Evolutionary conservation across 1,284 basidiomycete species (phyloP), one percentile per base, ranked within the genome.

Genomic region (Volvariella surrecta): DNA sequence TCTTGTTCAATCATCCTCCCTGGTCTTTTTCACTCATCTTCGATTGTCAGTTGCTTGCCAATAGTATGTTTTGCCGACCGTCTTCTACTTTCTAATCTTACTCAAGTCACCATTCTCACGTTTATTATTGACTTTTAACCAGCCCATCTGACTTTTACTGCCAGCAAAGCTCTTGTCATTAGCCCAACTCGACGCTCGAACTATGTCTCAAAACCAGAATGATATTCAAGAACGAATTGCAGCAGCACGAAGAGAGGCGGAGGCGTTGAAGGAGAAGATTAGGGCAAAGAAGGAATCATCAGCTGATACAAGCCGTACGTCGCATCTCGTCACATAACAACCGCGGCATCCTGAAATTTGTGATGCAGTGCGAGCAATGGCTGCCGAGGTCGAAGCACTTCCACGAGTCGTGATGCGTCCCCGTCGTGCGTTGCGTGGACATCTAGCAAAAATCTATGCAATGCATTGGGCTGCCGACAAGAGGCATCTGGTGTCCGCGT

Each of bases 381-480:
- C 95, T 32, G 87, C 87, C 45, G 95, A 98, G 61, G 87, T 97
- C 30, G 92, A 96, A 50, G 85, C 92, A 10, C 74, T 99, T 40
- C 94, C 95, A 30, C 85, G 95, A 48, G 89, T 99, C 53, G 83
- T 95, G 22, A 93, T 99, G 87, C 89, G 92, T 55, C 89, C 91
- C 39, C 82, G 94, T 48, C 83, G 95, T 51, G 91, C 92, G 48
- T 81, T 99, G 54, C 88, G 94, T 58, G 95, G 95, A 37, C 96
- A 98, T 68, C 78, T 98, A 46, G 94, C 95, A 53, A 99, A 99
- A 76, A 97, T 99, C 60, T 98, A 98, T 64, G 94, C 96, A 40
- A 95, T 99, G 86, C 95, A 98, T 64, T 99, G 96, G 96, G 87
- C 95, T 15, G 83, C 84, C 46, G 96, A 99, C 71, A 82, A 91